A percentile compares a stretch with the other conserved stretches of the same genome.
Evolutionary conservation across 78 protist genomes (phyloP).

Genomic region (Dictyostelium discoideum): dicty_2.7 NC_007088.5:7414001-7414500

Average conservation of each 20-base stretch:
- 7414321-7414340: conserved; percentile 83
- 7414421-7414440: conserved; percentile 41
- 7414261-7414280: conserved; percentile 43
- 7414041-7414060: conserved; percentile 85
- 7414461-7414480: background rate
- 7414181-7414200: conserved; percentile 30
- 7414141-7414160: conserved; percentile 81
- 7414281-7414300: conserved; percentile 78
- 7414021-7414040: conserved; percentile 85
- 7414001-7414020: conserved; percentile 5
- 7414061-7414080: conserved; percentile 36
- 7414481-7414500: conserved; percentile 11
- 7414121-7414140: conserved; percentile 86
- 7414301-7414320: conserved; percentile 47
- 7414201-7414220: conserved; percentile 85
- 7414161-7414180: conserved; percentile 44
- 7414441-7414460: conserved; percentile 41
- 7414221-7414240: conserved; percentile 71
- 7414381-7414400: conserved; percentile 39
- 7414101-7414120: conserved; percentile 86
- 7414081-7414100: conserved; percentile 79
- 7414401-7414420: conserved; percentile 69
- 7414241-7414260: conserved; percentile 44
- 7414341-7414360: conserved; percentile 76
- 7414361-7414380: conserved; percentile 57